Percentiles rank a stretch among this genome's conserved stretches.
Conservation (phyloP, 139 green algal genomes). For the Nannochloris sp. region DNA sequence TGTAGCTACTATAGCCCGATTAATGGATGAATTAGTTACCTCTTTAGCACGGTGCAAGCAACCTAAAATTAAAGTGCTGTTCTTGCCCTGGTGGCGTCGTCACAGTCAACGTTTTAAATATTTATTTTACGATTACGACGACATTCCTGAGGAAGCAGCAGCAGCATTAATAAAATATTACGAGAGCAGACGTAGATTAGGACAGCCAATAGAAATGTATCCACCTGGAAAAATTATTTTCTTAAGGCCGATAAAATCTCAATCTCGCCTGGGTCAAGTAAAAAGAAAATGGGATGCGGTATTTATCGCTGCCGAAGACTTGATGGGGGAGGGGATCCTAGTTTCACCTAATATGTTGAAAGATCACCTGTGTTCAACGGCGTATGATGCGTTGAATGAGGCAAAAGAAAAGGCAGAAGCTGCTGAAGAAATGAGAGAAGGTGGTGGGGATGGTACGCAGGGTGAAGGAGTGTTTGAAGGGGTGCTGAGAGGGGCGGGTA, state of each 20-base stretch:
- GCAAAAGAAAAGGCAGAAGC: neutral
- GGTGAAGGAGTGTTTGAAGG: neutral
- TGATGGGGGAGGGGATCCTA: slow-evolving; percentile 34
- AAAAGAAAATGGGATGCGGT: slow-evolving; percentile 22
- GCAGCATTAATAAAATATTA: slow-evolving; percentile 19
- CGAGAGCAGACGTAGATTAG: slow-evolving; percentile 13
- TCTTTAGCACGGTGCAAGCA: slow-evolving; percentile 32
- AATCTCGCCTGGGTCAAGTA: neutral
- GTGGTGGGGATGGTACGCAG: neutral
- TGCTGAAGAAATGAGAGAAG: neutral
- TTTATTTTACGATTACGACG: slow-evolving; percentile 32
- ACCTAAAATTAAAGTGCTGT: slow-evolving; percentile 34
- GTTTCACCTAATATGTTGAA: slow-evolving; percentile 8
- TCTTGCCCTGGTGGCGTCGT: slow-evolving; percentile 35
- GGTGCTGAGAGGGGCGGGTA: neutral
- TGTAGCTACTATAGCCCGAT: slow-evolving; percentile 24
- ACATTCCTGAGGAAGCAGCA: slow-evolving; percentile 25
- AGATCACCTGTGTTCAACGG: slow-evolving; percentile 11
- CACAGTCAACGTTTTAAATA: slow-evolving; percentile 4
- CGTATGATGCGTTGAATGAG: neutral
- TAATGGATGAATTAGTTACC: slow-evolving; percentile 49
- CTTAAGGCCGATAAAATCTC: slow-evolving; percentile 36
- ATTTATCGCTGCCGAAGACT: slow-evolving; percentile 18
- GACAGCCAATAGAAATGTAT: slow-evolving; percentile 32
- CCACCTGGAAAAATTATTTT: slow-evolving; percentile 45